phyloP scores from a whole-genome alignment of 2,329 filamentous ascomycete genomes.

The Plenodomus biglobosus region DNA sequence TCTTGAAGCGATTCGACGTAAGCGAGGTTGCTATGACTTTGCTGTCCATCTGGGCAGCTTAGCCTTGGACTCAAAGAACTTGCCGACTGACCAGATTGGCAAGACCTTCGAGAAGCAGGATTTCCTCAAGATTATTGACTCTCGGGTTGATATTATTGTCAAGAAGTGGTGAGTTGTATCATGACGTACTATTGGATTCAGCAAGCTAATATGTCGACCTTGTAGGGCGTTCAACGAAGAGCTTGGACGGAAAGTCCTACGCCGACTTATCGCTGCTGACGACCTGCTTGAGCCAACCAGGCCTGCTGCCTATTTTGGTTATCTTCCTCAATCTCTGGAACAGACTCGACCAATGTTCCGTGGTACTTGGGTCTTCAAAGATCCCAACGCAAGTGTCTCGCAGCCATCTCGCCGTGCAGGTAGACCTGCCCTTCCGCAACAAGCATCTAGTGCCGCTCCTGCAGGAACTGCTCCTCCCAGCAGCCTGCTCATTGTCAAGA shows the following conservation, averaged over 20 bases:
- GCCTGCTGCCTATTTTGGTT: slow-evolving; percentile 20
- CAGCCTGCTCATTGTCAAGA: slow-evolving; percentile 26
- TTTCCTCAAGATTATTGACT: slow-evolving; percentile 20
- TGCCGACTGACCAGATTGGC: slow-evolving; percentile 14
- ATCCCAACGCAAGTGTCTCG: slow-evolving; percentile 20
- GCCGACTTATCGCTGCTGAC: slow-evolving; percentile 16
- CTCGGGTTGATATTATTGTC: slow-evolving; percentile 8
- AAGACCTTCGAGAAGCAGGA: slow-evolving; percentile 11
- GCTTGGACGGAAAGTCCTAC: slow-evolving; percentile 24
- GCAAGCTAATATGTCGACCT: slow-evolving; percentile 3
- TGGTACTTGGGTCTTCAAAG: slow-evolving; percentile 33
- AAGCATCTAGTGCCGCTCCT: neutral
- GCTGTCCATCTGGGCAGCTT: slow-evolving; percentile 32
- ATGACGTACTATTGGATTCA: neutral
- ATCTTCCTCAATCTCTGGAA: slow-evolving; percentile 15
- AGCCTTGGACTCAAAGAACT: slow-evolving; percentile 18
- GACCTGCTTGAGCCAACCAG: slow-evolving; percentile 29
- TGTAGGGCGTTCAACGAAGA: slow-evolving; percentile 23
- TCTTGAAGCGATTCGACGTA: slow-evolving; percentile 26
- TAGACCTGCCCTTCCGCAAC: slow-evolving; percentile 5
- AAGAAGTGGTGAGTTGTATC: slow-evolving; percentile 27
- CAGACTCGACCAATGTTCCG: slow-evolving; percentile 27
- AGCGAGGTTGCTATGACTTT: slow-evolving; percentile 32
- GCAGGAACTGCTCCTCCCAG: neutral
- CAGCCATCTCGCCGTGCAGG: slow-evolving; percentile 13